These are phyloP conservation scores for Solanum corneliomulleri DNA, from an alignment of 257 asterid species.

Conservation along the genomic window DNA sequence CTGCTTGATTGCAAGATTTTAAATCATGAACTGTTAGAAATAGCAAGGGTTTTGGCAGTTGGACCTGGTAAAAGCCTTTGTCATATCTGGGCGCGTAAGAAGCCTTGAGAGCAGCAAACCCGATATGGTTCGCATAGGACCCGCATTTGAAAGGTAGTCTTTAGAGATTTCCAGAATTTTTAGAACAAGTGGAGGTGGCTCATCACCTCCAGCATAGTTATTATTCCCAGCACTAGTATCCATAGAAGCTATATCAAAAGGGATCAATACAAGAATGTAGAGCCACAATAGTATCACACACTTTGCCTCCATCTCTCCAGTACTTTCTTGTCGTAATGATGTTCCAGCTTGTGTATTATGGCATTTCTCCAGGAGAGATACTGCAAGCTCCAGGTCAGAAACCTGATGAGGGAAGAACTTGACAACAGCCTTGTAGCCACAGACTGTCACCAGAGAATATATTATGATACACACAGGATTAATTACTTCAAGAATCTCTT, in stretches of 20 bases:
- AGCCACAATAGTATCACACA: slow-evolving; percentile 87
- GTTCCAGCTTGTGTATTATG: slow-evolving; percentile 44
- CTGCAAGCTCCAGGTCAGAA: slow-evolving; percentile 94
- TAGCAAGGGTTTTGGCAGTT: neutral
- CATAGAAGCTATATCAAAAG: slow-evolving; percentile 84
- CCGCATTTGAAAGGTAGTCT: slow-evolving; percentile 79
- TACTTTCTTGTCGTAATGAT: slow-evolving; percentile 86
- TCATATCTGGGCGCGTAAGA: slow-evolving; percentile 91
- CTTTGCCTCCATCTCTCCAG: slow-evolving; percentile 97
- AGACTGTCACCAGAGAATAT: slow-evolving; percentile 82
- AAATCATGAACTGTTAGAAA: neutral
- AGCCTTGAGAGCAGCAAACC: slow-evolving; percentile 86
- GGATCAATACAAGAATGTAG: slow-evolving; percentile 84
- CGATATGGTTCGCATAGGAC: slow-evolving; percentile 88
- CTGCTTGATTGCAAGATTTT: neutral
- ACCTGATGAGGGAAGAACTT: slow-evolving; percentile 97
- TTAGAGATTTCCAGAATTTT: slow-evolving; percentile 61
- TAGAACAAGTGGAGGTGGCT: slow-evolving; percentile 70
- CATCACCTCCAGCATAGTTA: slow-evolving; percentile 24
- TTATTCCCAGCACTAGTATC: slow-evolving; percentile 62
- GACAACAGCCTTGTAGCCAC: slow-evolving; percentile 89
- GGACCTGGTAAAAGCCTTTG: slow-evolving; percentile 67
- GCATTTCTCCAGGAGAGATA: slow-evolving; percentile 74
- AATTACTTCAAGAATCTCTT: slow-evolving; percentile 56
- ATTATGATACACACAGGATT: slow-evolving; percentile 75